Evolutionary conservation across 306 rosid species (phyloP), one percentile per base, ranked within the genome.

Genomic region (Prinsepia uniflora): DNA sequence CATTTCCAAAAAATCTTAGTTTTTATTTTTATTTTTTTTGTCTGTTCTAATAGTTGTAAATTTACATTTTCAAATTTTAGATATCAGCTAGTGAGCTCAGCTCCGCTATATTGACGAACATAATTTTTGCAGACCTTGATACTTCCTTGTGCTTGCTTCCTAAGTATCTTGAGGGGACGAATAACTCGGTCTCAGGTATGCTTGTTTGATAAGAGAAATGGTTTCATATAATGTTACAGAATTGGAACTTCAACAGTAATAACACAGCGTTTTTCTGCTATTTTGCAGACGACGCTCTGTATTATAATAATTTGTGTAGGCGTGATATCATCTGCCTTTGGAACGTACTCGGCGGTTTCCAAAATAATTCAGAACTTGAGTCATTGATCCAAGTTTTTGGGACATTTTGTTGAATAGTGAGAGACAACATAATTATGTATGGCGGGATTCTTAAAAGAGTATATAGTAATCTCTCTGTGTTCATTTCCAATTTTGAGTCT

Each of bases 141-240:
- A 65, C 89, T 95, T 68, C 99, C 99, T 22, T 95, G 99, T 79
- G 90, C 73, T 69, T 95, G 97, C 65, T 95, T 74, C 84, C 86
- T 95, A 73, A 86, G 86, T 65, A 91, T 95, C 71, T 70, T 85
- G 79, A 79, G 87, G 15, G 91, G 89, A 14, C 90, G 73, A 82
- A 81, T 84, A 69, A 76, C 96, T 2, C 54, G 84, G 8, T 4
- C 81, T 12, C 96, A 95, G 97, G 99, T 95, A 83, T 30, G 62
- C 45, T 15, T 22, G 22, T 10, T n/a, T 6, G 30, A 44, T 74
- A 34, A 22, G 22, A 45, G 24, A 24, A 61, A 19, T 49, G 67
- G 12, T 17, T 46, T 68, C 22, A 49, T 19, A 20, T 6, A 20
- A 57, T 49, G 9, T 52, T 52, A 7, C 8, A 52, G 8, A 52